Base-by-base conservation (phyloP, 148 eudicot genomes). In the Rhododendron mucronatum region DNA sequence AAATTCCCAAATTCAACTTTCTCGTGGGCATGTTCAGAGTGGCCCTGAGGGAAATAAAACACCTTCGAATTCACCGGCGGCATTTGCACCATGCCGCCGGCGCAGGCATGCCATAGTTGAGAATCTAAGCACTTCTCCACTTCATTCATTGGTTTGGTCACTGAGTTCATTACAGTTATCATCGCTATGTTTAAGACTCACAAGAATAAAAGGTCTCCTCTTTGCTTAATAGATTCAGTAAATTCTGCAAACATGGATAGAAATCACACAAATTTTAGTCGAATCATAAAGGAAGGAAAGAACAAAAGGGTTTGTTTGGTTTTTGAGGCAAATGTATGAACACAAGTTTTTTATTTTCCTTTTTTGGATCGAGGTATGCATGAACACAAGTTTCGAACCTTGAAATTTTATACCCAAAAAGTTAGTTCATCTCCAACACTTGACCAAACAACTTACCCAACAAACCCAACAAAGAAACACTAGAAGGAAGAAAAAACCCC, bases 1-100 rank as follows among this genome's bases (percentile, higher is more conserved):
- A 89, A 93, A 30, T 71, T 89, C 57, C 88, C 88, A 3, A 92
- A 89, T 89, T 94, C 94, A 20, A 90, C 78, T 15, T 89, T 91
- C 45, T 86, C 88, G 44, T 88, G 88, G 81, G 96, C 93, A 79
- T 96, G 98, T 61, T 96, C 99, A n/a, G 91, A 84, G 76, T 96
- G 99, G 71, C 99, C 99, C 78, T 96, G 99, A 71, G 99, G 95
- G 78, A 96, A 96, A 81, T 95, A 96, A 51, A 91, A 88, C 11
- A 96, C 93, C 63, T 90, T 92, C 2, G 99, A 95, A 88, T 94
- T 93, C 26, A 93, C 82, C 23, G 91, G 88, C 16, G 97, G 98
- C 92, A 95, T 92, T 87, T 96, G 97, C 0, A 95, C 99, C 97
- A 96, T 93, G 35, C 96, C 97, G 15, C 99, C 99, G 14, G 99